These are phyloP conservation scores for Knoxia roxburghii DNA, from an alignment of 257 asterid species.

Conservation along the genomic window DNA sequence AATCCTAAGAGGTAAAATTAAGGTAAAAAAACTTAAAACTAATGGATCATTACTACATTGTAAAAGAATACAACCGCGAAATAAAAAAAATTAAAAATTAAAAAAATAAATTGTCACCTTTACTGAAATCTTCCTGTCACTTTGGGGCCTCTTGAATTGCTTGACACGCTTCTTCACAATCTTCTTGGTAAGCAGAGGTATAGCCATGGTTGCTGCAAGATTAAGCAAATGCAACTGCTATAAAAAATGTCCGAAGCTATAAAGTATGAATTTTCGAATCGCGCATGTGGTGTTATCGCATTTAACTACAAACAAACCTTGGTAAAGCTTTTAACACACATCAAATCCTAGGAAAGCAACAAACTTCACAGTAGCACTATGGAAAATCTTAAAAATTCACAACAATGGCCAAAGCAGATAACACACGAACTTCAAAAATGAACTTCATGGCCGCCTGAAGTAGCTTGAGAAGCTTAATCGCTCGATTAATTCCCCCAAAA, in stretches of 20 bases:
- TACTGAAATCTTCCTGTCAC: slow-evolving; percentile 39
- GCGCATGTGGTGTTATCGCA: background rate
- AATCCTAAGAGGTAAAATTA: too few species aligned
- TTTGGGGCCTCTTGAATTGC: slow-evolving; percentile 47
- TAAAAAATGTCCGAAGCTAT: background rate
- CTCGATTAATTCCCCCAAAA: background rate
- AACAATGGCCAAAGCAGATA: background rate
- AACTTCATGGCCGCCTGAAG: background rate
- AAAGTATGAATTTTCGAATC: too few species aligned
- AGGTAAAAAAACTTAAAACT: too few species aligned
- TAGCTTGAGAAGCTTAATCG: background rate
- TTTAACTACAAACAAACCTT: background rate
- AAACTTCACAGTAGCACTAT: background rate
- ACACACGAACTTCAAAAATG: background rate
- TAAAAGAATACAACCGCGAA: background rate
- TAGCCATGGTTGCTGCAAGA: slow-evolving; percentile 35
- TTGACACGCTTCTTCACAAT: slow-evolving; percentile 46
- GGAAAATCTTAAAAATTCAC: background rate
- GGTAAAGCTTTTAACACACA: background rate
- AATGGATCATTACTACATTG: background rate
- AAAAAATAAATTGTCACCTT: slow-evolving; percentile 28
- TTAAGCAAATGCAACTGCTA: background rate
- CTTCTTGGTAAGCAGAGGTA: slow-evolving; percentile 41
- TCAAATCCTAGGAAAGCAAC: background rate
- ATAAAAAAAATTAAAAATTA: background rate